These are phyloP conservation scores for Calonectria multiphialidica DNA, from an alignment of 2,329 filamentous ascomycete species.

Conservation along the genomic window DNA sequence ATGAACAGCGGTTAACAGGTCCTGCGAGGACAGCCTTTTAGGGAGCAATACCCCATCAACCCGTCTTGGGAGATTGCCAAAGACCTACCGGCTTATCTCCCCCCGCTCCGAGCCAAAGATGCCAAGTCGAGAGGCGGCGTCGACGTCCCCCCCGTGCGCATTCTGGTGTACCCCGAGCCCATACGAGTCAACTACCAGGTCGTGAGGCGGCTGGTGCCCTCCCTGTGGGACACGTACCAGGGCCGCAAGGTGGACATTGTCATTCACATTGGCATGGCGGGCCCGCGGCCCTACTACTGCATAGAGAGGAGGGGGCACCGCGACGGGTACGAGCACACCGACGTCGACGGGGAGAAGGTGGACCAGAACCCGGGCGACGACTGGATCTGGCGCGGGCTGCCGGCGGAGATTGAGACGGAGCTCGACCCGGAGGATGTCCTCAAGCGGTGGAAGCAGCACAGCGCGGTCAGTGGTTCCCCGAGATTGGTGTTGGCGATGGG, in stretches of 20 bases:
- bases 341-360: constrained; percentile 75
- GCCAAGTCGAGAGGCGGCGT: constrained; percentile 42
- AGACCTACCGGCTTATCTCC: constrained; percentile 74
- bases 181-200: constrained; percentile 79
- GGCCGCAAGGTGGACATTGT: constrained; percentile 69
- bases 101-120: constrained; percentile 60
- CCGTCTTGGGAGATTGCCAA: constrained; percentile 85
- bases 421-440: constrained; percentile 70
- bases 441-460: constrained; percentile 64
- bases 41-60: constrained; percentile 77
- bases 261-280: constrained; percentile 86
- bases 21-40: constrained; percentile 75
- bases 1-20: constrained; percentile 29
- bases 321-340: constrained; percentile 77
- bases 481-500: not conserved
- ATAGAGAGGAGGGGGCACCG: constrained; percentile 79
- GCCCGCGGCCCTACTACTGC: constrained; percentile 72
- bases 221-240: constrained; percentile 64
- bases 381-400: constrained; percentile 68
- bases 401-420: constrained; percentile 67
- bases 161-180: constrained; percentile 74
- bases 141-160: constrained; percentile 63
- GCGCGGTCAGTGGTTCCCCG: constrained; percentile 55
- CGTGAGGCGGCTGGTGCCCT: constrained; percentile 73
- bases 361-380: constrained; percentile 61